Conservation (phyloP, 768 basidiomycete species). For the Ephemerocybe angulata region DNA sequence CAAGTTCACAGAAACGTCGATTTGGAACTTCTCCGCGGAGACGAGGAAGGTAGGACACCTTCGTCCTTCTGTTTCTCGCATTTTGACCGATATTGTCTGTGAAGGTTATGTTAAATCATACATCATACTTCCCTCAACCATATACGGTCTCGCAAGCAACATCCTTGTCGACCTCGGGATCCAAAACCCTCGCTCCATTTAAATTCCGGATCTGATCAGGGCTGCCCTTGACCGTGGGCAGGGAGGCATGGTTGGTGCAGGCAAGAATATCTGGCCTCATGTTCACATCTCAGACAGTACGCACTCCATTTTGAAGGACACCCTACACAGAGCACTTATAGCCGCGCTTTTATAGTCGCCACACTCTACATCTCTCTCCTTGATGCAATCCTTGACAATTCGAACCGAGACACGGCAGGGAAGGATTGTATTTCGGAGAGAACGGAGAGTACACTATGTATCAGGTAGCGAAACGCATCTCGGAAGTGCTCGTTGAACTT, state of each 20-base stretch:
- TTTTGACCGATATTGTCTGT: not conserved
- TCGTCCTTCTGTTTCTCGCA: not conserved
- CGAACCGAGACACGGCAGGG: conserved; percentile 40
- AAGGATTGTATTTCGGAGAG: conserved; percentile 53
- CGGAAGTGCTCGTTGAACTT: conserved; percentile 33
- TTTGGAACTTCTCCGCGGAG: conserved; percentile 41
- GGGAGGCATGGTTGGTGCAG: conserved; percentile 53
- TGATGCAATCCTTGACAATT: conserved; percentile 30
- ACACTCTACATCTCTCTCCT: conserved; percentile 44
- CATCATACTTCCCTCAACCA: conserved; percentile 52
- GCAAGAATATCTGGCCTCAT: conserved; percentile 57
- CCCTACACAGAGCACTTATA: not conserved
- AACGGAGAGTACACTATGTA: conserved; percentile 46
- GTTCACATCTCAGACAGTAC: conserved; percentile 52
- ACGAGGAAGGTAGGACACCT: conserved; percentile 38
- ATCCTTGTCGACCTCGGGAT: conserved; percentile 48
- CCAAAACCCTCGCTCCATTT: conserved; percentile 49
- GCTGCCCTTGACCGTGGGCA: conserved; percentile 44
- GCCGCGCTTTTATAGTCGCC: conserved; percentile 27
- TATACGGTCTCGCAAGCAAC: conserved; percentile 54
- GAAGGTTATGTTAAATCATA: conserved; percentile 49
- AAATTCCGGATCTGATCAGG: conserved; percentile 47
- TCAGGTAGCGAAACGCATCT: conserved; percentile 39
- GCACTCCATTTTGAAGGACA: too few relatives aligned
- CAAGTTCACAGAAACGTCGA: conserved; percentile 53